These are phyloP conservation scores for Pseudocercospora vitis DNA, from an alignment of 2,329 filamentous ascomycete genomes.

Conservation along the genomic window DNA sequence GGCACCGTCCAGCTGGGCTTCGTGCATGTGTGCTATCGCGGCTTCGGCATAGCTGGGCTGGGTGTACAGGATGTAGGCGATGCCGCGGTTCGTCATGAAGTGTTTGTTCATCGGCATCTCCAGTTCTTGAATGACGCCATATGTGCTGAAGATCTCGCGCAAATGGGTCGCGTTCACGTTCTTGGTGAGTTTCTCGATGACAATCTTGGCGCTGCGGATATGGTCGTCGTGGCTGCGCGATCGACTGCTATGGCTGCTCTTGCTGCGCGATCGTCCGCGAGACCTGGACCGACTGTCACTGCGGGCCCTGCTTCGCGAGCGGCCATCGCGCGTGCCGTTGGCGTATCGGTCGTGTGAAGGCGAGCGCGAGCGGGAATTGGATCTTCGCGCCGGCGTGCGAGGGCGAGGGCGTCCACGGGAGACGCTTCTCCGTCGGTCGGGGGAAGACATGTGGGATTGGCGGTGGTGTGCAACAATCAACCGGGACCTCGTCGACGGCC, in stretches of 20 bases:
- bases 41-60: constrained; percentile 76
- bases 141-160: constrained; percentile 86
- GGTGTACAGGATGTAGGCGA: constrained; percentile 85
- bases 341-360: constrained; percentile 32
- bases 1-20: constrained; percentile 80
- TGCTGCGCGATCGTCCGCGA: constrained; percentile 36
- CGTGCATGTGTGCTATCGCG: constrained; percentile 89
- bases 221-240: constrained; percentile 23
- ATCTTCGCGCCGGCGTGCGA: constrained; percentile 29
- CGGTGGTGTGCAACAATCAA: too few species aligned
- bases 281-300: constrained; percentile 34
- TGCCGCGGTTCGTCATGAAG: constrained; percentile 86
- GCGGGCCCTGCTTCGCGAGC: constrained; percentile 9
- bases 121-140: constrained; percentile 80
- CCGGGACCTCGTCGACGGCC: too few species aligned
- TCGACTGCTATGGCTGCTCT: constrained; percentile 19
- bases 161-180: constrained; percentile 89
- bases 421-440: constrained; percentile 37
- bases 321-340: constrained; percentile 32
- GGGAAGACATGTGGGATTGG: constrained; percentile 17
- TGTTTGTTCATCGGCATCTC: constrained; percentile 86
- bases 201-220: constrained; percentile 62
- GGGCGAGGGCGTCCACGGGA: constrained; percentile 47
- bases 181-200: constrained; percentile 93
- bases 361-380: constrained; percentile 34